Conservation (phyloP, 495 filamentous ascomycete genomes). For the Neurospora sp. region DNA sequence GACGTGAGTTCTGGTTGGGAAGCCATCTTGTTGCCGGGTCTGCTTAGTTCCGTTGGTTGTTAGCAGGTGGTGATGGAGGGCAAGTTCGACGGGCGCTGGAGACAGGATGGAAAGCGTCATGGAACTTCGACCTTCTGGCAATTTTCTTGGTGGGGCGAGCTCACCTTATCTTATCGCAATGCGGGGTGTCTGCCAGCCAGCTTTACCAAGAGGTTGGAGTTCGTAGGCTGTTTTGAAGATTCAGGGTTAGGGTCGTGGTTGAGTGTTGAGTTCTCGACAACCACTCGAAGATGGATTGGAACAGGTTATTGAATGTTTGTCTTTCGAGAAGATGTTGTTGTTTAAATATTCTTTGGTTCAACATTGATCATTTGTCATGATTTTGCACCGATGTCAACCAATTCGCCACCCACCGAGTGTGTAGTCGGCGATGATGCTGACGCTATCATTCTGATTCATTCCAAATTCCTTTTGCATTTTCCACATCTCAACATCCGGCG, state of each 20-base stretch:
- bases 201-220: neutral
- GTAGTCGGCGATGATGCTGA: neutral
- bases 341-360: neutral
- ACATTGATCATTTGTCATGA: neutral
- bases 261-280: neutral
- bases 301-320: neutral
- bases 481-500: neutral
- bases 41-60: neutral
- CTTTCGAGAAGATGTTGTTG: neutral
- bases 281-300: neutral
- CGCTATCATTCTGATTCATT: neutral
- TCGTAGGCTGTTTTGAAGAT: neutral
- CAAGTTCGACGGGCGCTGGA: neutral
- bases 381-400: neutral
- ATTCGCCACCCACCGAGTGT: neutral
- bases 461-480: neutral
- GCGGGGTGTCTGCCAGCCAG: constrained; percentile 5
- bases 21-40: neutral
- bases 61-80: neutral
- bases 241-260: neutral
- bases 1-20: constrained; percentile 5
- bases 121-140: neutral
- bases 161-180: constrained; percentile 11
- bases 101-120: neutral
- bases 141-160: neutral